Evolutionary conservation across 2,329 filamentous ascomycete genomes (phyloP).

Genomic region (Fusarium sp.): DNA sequence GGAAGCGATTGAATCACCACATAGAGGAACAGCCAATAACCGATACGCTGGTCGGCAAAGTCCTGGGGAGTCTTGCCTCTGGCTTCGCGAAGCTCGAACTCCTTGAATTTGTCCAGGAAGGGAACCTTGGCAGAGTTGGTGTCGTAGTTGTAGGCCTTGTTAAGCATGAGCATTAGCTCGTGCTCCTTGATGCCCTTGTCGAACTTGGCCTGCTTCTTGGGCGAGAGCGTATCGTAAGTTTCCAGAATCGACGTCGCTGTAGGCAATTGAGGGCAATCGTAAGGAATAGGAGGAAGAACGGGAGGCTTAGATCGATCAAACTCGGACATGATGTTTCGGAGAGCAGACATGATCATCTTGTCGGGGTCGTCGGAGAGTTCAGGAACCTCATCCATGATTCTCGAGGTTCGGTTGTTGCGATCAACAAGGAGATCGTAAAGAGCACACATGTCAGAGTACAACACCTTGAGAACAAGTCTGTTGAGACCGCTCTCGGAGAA

Average conservation of each 20-base stretch:
- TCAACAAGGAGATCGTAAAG: conserved; percentile 92
- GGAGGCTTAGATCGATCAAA: conserved; percentile 91
- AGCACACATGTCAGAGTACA: conserved; percentile 87
- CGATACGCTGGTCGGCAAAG: conserved; percentile 76
- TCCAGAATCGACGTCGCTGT: conserved; percentile 73
- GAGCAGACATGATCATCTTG: conserved; percentile 73
- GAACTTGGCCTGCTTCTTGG: conserved; percentile 80
- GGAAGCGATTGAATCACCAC: conserved; percentile 81
- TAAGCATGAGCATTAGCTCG: conserved; percentile 81
- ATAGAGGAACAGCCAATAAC: conserved; percentile 86
- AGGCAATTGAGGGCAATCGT: conserved; percentile 85
- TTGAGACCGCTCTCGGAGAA: conserved; percentile 90
- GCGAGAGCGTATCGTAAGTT: conserved; percentile 71
- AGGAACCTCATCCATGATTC: conserved; percentile 76
- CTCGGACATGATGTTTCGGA: conserved; percentile 85
- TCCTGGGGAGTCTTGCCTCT: conserved; percentile 73
- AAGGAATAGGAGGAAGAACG: conserved; percentile 90
- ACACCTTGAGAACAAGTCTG: conserved; percentile 79
- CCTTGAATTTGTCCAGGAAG: conserved; percentile 76
- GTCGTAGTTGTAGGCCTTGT: conserved; percentile 84
- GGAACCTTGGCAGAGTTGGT: conserved; percentile 67
- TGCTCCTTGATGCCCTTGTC: conserved; percentile 80
- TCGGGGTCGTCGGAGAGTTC: conserved; percentile 66
- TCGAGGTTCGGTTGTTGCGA: conserved; percentile 79
- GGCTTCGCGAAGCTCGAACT: conserved; percentile 77